These are phyloP conservation scores for Trichoderma gracile DNA, from an alignment of 2,329 filamentous ascomycete genomes.

Conservation along the genomic window DNA sequence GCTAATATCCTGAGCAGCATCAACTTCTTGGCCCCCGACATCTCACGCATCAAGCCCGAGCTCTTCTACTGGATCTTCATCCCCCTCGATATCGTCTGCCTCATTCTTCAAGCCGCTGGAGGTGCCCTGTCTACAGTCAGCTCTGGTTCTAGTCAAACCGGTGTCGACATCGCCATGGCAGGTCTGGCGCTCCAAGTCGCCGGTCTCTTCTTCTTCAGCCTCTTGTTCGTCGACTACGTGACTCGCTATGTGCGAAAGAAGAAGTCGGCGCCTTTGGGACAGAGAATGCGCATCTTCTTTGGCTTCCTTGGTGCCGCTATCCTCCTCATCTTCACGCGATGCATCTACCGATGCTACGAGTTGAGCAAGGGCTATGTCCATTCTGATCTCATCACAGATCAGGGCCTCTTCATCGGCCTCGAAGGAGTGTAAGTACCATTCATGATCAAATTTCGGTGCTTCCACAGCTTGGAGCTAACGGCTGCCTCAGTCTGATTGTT, in stretches of 20 bases:
- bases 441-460: rapidly evolving
- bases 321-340: slow-evolving; percentile 60
- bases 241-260: slow-evolving; percentile 40
- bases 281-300: slow-evolving; percentile 48
- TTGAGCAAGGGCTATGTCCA: slow-evolving; percentile 59
- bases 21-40: slow-evolving; percentile 40
- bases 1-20: slow-evolving; percentile 36
- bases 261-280: slow-evolving; percentile 27
- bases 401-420: slow-evolving; percentile 54
- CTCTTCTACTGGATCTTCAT: slow-evolving; percentile 51
- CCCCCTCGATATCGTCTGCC: slow-evolving; percentile 55
- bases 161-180: slow-evolving; percentile 44
- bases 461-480: slow-evolving; percentile 17
- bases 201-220: slow-evolving; percentile 54
- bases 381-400: slow-evolving; percentile 54
- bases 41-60: slow-evolving; percentile 45
- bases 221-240: slow-evolving; percentile 51
- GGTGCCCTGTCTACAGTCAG: slow-evolving; percentile 52
- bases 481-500: slow-evolving; percentile 36
- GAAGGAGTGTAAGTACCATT: slow-evolving; percentile 48
- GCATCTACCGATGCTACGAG: slow-evolving; percentile 65
- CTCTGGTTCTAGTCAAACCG: slow-evolving; percentile 46
- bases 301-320: slow-evolving; percentile 55
- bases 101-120: slow-evolving; percentile 57
- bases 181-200: slow-evolving; percentile 61